A percentile compares a stretch with the other conserved stretches of the same genome.
phyloP scores from a whole-genome alignment of 75 land plant genomes.

The Isoetes taiwanensis region DNA sequence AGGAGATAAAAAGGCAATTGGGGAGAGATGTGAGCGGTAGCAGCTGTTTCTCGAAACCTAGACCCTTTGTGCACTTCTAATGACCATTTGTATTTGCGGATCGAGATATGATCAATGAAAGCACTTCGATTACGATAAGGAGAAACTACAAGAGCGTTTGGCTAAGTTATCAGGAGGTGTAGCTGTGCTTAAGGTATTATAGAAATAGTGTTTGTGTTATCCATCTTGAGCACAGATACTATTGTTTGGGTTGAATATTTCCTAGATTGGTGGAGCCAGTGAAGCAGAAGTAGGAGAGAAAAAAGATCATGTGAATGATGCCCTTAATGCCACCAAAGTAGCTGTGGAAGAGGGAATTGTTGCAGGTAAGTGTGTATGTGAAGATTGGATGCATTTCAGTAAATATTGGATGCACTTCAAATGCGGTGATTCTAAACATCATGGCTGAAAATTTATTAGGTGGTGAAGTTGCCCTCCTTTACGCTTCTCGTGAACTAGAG shows the following conservation, averaged over 20 bases:
- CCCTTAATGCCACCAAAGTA: not conserved
- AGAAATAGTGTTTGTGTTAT: not conserved
- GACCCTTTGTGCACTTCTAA: not conserved
- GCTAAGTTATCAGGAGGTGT: constrained; percentile 1
- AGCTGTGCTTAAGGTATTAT: not conserved
- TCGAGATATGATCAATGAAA: not conserved
- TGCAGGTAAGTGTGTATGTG: not conserved
- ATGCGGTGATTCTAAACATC: too few species aligned
- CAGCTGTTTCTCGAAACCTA: not conserved
- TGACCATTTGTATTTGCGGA: not conserved
- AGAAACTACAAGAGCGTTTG: constrained; percentile 7
- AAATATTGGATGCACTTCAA: too few species aligned
- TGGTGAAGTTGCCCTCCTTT: not conserved
- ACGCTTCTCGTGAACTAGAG: not conserved
- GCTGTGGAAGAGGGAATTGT: constrained; percentile 1
- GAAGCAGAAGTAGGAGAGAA: not conserved
- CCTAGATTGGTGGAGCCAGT: not conserved
- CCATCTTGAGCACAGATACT: not conserved
- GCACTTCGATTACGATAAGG: constrained; percentile 6
- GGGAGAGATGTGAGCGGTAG: not conserved
- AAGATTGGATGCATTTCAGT: too few species aligned
- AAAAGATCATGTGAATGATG: constrained; percentile 5
- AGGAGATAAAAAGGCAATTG: constrained; percentile 2
- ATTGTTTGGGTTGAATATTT: too few species aligned
- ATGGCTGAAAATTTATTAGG: too few species aligned